phyloP scores from a whole-genome alignment of 192 early-diverging fungal genomes.

The Dissophora ornata region DNA sequence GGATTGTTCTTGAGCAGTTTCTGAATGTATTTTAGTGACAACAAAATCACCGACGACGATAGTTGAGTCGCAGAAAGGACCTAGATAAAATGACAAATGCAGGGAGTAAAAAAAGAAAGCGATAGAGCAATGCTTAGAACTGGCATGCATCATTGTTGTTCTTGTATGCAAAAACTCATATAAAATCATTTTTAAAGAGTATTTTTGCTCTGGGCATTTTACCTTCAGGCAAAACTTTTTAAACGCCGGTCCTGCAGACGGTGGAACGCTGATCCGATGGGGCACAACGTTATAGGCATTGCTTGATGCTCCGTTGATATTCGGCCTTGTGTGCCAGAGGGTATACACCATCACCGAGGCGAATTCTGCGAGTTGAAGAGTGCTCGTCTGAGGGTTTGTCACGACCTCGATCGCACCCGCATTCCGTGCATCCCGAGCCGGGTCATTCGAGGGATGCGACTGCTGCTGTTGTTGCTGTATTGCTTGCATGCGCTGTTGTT shows the following conservation, averaged over 20 bases:
- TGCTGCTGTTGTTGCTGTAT: constrained; percentile 5
- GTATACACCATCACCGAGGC: constrained; percentile 41
- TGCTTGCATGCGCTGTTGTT: constrained; percentile 14
- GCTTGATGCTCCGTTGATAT: constrained; percentile 34
- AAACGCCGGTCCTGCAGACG: constrained; percentile 21
- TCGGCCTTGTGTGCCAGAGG: constrained; percentile 34
- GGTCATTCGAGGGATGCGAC: constrained; percentile 9
- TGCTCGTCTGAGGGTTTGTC: constrained; percentile 24
- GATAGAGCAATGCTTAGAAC: no score
- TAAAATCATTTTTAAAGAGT: no score
- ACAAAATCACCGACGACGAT: constrained; percentile 68
- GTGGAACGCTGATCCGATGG: constrained; percentile 29
- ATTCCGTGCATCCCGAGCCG: constrained; percentile 8
- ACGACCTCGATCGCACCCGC: constrained; percentile 22
- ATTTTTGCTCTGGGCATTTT: background rate
- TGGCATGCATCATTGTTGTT: no score
- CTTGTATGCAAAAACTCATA: no score
- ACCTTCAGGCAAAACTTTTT: constrained; percentile 42
- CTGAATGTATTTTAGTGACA: constrained; percentile 73
- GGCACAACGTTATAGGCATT: constrained; percentile 31
- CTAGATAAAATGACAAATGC: constrained; percentile 6
- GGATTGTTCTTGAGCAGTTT: constrained; percentile 66
- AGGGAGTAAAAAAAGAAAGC: no score
- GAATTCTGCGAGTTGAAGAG: constrained; percentile 23
- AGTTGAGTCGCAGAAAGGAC: constrained; percentile 70